A percentile compares a stretch with the other conserved stretches of the same genome.
These are phyloP conservation scores for Linderniella brevidens DNA, from an alignment of 257 asterid genomes.

Conservation along the genomic window DNA sequence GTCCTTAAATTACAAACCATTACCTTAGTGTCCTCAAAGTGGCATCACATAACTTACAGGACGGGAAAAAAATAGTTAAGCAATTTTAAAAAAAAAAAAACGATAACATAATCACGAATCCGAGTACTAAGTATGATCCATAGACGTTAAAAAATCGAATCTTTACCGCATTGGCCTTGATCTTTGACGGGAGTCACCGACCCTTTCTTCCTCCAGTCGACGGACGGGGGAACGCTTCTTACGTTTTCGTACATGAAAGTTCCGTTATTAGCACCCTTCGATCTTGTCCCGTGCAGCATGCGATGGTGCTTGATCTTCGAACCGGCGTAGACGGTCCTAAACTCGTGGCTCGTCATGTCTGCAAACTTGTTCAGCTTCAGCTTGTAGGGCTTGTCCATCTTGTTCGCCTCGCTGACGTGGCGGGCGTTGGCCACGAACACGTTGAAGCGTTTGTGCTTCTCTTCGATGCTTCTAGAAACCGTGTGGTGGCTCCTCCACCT, in stretches of 20 bases:
- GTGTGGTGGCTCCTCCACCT: conserved; percentile 90
- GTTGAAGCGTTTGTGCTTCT: conserved; percentile 51
- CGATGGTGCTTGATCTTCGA: conserved; percentile 55
- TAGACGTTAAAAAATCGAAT: not conserved
- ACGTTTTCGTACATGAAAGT: conserved; percentile 46
- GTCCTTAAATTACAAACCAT: no score
- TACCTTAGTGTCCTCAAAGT: no score
- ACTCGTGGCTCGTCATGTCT: conserved; percentile 85
- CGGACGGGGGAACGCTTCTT: conserved; percentile 34
- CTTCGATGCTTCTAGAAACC: conserved; percentile 42
- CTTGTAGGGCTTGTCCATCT: conserved; percentile 65
- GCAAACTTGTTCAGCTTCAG: conserved; percentile 71
- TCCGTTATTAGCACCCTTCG: conserved; percentile 13
- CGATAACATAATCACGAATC: not conserved
- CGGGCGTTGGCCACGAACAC: conserved; percentile 63
- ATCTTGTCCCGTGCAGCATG: conserved; percentile 40
- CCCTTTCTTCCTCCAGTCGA: conserved; percentile 82
- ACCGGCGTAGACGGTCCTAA: conserved; percentile 40
- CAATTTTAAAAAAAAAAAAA: no score
- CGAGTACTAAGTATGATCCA: not conserved
- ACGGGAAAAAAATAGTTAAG: no score
- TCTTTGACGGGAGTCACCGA: conserved; percentile 59
- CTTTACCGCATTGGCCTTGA: conserved; percentile 83
- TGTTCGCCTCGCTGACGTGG: conserved; percentile 41
- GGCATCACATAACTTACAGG: no score